Evolutionary conservation across 2,329 filamentous ascomycete species (phyloP), one percentile per base, ranked within the genome.

Genomic region (Corynespora cassiicola): DNA sequence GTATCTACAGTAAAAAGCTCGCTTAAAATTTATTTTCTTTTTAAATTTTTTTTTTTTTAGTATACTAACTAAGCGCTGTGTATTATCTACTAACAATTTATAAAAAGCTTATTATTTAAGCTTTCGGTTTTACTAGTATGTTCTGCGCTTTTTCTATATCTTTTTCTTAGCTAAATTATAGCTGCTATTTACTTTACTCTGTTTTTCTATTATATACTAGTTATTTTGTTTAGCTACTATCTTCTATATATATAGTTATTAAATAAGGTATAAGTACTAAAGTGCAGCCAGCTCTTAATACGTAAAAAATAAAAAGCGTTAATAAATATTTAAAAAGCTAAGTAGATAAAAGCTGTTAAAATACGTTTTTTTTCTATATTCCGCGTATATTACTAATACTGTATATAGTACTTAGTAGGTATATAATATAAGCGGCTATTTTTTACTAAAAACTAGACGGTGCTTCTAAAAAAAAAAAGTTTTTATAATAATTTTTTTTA

Each of bases 401-500:
- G 22, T 8, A n/a, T n/a, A 24, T 24, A 24, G 22, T 24, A n/a
- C 34, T 36, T 36, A 14, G 34, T 23, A 36, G 30, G 34, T 15
- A 36, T 36, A 30, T 19, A 20, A 15, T 26, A 30, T 19, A 20
- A 36, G 24, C 34, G 34, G 12, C 25, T 36, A 30, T 36, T 26
- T 12, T 30, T 36, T 10, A 36, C 25, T 10, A 36, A 36, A 20
- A 19, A 36, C 14, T 26, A 36, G 19, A 36, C 34, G 25, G 19
- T 36, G 24, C 34, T 36, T 30, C 20, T 23, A 23, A 26, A 26
- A 4, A 36, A 30, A 19, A 36, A 26, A 23, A 36, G 34, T 15
- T 19, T 36, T 25, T 36, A 36, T 16, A 26, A 36, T 19, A 26
- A 36, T 26, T 36, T 36, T 12, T 36, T 26, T 23, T 36, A 36